Evolutionary conservation across 1,139 yeast genomes (phyloP).

Genomic region (Pichia sp.): DNA sequence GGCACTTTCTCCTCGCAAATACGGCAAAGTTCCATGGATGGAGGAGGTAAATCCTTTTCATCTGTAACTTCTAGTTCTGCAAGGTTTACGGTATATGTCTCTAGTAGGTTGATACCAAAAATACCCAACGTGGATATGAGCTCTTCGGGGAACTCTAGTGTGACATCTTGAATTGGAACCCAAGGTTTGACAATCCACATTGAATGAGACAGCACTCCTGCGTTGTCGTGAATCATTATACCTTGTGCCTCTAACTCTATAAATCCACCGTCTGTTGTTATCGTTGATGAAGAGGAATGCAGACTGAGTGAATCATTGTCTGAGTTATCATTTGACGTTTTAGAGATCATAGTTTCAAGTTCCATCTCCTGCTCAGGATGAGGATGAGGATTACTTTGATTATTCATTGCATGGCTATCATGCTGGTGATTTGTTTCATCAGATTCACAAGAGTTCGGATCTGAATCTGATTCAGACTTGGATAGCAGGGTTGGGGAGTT

Average conservation of each 20-base stretch:
- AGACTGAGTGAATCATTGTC: conserved; percentile 22
- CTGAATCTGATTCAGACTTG: not conserved
- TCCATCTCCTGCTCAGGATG: no score
- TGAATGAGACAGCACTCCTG: conserved; percentile 67
- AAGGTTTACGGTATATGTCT: conserved; percentile 59
- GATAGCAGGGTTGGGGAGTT: not conserved
- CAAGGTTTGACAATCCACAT: conserved; percentile 92
- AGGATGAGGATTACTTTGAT: no score
- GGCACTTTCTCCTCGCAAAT: conserved; percentile 92
- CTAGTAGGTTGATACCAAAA: conserved; percentile 82
- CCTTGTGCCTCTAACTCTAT: conserved; percentile 93
- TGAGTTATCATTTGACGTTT: conserved; percentile 10
- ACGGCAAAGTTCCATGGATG: conserved; percentile 74
- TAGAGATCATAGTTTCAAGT: not conserved
- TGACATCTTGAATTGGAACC: conserved; percentile 49
- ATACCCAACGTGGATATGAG: conserved; percentile 64
- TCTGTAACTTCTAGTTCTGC: conserved; percentile 56
- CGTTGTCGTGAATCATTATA: conserved; percentile 67
- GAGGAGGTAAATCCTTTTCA: conserved; percentile 63
- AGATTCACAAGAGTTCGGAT: not conserved
- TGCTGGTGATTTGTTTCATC: no score
- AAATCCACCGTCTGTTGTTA: conserved; percentile 42
- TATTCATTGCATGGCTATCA: no score
- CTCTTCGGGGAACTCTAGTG: conserved; percentile 58
- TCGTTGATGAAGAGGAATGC: conserved; percentile 22